Evolutionary conservation across 169 alveolate species (phyloP), one percentile per base, ranked within the genome.

Genomic region (Plasmodium vivax): DNA sequence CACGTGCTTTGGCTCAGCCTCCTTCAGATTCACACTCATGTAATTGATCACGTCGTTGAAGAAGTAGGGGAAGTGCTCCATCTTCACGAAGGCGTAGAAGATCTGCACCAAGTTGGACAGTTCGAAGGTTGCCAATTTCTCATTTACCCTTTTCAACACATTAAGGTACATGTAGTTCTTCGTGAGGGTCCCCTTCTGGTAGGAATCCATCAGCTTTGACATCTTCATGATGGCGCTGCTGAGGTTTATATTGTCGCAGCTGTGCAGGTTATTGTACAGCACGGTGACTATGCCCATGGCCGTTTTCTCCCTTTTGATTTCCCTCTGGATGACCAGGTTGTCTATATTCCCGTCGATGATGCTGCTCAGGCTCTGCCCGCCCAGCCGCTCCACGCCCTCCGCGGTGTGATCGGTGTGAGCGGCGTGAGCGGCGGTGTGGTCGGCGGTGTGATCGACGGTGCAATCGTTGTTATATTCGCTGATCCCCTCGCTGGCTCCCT

Each of bases 281-380:
- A 90, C 94, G 34, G n/a, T 79, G 34, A 90, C 34, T 80, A 90
- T 30, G 5, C 94, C 94, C 45, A n/a, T 80, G n/a, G 51, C 83
- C 10, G 68, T 90, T 68, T 90, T 90, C 72, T 90, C 94, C 54
- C 45, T 90, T 41, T 90, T 90, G 45, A 90, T 90, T 80, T 90
- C 94, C 54, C 83, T 90, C 36, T 90, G 94, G 45, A 90, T 90
- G 1, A 90, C 80, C 36, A 90, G 54, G 38, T 90, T 90, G 27
- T 90, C 94, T 58, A 90, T 90, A 90, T 90, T 90, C 30, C 90
- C 94, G 77, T 90, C 94, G 38, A 90, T 23, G 36, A 90, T 90
- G n/a, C 80, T 54, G 58, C 94, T 90, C 9, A 90, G n/a, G 51
- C 47, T 79, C 16, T 90, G 91, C 2, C 94, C 94, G 9, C 91